Evolutionary conservation across 2,329 filamentous ascomycete genomes (phyloP), one percentile per base, ranked within the genome.

Genomic region (Lachnellula suecica): DNA sequence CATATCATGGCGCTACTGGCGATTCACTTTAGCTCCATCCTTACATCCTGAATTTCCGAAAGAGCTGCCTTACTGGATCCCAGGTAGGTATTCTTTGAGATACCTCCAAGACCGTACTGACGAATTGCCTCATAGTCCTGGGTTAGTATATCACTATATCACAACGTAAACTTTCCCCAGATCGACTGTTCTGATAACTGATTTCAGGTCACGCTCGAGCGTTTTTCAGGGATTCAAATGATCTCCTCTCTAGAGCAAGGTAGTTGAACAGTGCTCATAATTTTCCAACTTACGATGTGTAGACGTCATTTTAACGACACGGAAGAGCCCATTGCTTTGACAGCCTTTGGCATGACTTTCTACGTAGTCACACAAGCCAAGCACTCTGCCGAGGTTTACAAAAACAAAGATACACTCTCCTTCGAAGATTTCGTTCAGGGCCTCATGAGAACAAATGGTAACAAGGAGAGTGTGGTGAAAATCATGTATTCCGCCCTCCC

Each of bases 1-100:
- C n/a, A 10, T 40, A 4, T 2, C 4, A 23, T 51, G 49, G 49
- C 43, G 44, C 13, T 24, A 42, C 13, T 51, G 49, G 49, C 38
- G 43, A 24, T 51, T 51, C 15, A 51, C 34, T 4, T 27, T 51
- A 8, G 22, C 19, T 8, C 49, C 49, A n/a, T 41, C 23, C 20
- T 19, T 51, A 9, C 38, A 37, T n/a, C 49, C 49, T 11, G 42
- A 51, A n/a, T 22, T 31, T 4, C 49, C 49, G 2, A 34, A 31
- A 19, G 49, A 47, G 20, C 35, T 51, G 15, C 49, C 49, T 13
- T 51, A 51, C n/a, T 51, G 43, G 43, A 47, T 51, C 8, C 49
- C 49, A 47, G 17, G 49, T 51, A 47, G 24, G 49, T 17, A 3
- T 25, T 25, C 17, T n/a, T 23, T 19, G 20, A 9, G 9, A n/a